Base-by-base conservation (phyloP, 2,329 filamentous ascomycete species). In the Aspergillus candidus region DNA sequence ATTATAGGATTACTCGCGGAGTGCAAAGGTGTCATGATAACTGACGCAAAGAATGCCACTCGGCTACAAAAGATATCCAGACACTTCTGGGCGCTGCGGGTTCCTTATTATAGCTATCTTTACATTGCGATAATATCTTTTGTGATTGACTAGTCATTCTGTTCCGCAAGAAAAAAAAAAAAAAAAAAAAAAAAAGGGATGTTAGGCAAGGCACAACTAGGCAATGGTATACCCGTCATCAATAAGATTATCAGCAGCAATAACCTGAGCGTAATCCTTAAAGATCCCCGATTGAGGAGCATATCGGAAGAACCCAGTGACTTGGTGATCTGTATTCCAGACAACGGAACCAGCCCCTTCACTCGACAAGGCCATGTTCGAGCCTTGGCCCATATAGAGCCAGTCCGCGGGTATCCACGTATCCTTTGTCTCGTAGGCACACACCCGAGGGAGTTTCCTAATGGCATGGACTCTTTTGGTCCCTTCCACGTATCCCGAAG, bases 241-340 rank as follows among this genome's bases (percentile, higher is more conserved):
- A 15, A 45, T 15, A 12, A 50, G 41, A 30, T 48, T 30, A 17
- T 50, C 50, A 4, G 37, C 44, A 11, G 50, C 8, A n/a, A 52
- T 18, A 15, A 27, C 38, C 29, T 46, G 32, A 31, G 44, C 50
- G 33, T 39, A 54, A 32, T 52, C 51, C 14, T 34, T 12, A 37
- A 50, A 48, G 11, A 32, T 12, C 2, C 47, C 45, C 2, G 44
- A 47, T 14, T 13, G 11, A 2, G 49, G 49, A 8, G 47, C 49
- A 36, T 50, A 50, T 32, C 44, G 32, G 32, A 50, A 53, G 37
- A 52, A 48, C 8, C 47, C 47, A 3, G 50, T 22, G 4, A 53
- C 43, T 6, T 47, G 38, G n/a, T 40, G 13, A 39, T 47, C 22
- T 1, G 35, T 12, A n/a, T 40, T 32, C 47, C 45, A 52, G 12